Evolutionary conservation across 768 basidiomycete species (phyloP), one percentile per base, ranked within the genome.

Genomic region (Leccinum fibrillosum): DNA sequence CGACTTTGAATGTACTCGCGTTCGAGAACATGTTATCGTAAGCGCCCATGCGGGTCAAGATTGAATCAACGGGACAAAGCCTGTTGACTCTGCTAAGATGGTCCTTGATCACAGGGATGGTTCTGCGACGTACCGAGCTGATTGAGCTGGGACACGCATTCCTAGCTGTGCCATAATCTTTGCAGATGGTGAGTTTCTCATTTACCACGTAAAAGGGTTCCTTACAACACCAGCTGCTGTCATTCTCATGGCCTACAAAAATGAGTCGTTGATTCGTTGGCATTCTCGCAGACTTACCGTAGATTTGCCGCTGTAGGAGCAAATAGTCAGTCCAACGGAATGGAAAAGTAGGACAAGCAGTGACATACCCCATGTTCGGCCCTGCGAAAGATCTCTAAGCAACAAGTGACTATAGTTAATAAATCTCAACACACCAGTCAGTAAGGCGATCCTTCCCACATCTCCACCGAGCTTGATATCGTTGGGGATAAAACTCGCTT

Each of bases 1-100:
- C 97, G 21, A 99, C 97, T 71, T 98, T 97, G 83, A 98, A 99
- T 0, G 96, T 98, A 73, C 92, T 94, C 1, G 94, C 84, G 64
- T 92, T 87, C 2, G 90, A 88, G 72, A 94, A 95, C 90, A 96
- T 94, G 68, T 94, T 94, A 67, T 98, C 96, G 69, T 98, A 97
- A 3, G 97, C 97, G 10, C 97, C 97, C 97, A 98, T 98, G 25
- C 96, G 86, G 2, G 97, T 98, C 58, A 93, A 82, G 62, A 99
- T 97, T 12, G 88, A 78, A 69, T 99, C 95, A 2, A 97, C 85
- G 2, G 97, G 93, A 59, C 88, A 89, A 49, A 99, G 69, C 35
- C 93, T 94, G 25, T 47, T 34, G 9, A 53, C 37, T 26, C 61
- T 5, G 61, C 52, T 57, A 28, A 64, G 61, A 19, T 57, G 55